Evolutionary conservation across 2,329 filamentous ascomycete genomes (phyloP), one percentile per base, ranked within the genome.

Genomic region (Paraphoma chrysanthemicola): DNA sequence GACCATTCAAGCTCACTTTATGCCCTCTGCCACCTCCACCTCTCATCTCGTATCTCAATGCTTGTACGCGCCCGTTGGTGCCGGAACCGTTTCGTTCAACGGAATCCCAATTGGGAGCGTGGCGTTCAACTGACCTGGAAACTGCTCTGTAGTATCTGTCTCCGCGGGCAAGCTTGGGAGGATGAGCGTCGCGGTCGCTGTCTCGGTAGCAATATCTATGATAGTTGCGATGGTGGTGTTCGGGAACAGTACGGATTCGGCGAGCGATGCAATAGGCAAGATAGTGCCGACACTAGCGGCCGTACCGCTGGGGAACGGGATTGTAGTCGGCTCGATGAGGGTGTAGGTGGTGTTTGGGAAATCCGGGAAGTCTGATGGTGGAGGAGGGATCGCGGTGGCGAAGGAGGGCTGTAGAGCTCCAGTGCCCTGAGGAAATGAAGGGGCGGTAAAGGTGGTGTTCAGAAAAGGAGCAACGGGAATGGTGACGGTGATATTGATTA

Each of bases 61-160:
- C 12, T 11, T 18, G 16, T 42, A 49, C n/a, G 11, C 23, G 8
- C 38, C 47, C 8, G 38, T 43, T 12, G 43, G 43, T 49, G 47
- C 49, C 30, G 33, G 28, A 57, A 42, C n/a, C 16, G 47, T 48
- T 17, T 44, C 48, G 44, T 49, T 30, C 36, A 48, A 55, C 56
- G 56, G 36, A 59, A 56, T 56, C 43, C 50, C 49, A 53, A 60
- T 53, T 18, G 57, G 51, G 1, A 61, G n/a, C n/a, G 51, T 41
- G 3, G 53, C 33, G 45, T 49, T 30, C 36, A 48, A 55, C 59
- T 59, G 42, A 59, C 59, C 59, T 48, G 56, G 53, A 51, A 60
- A 56, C 18, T 60, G 49, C 1, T 59, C 23, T 12, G 51, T 41
- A 1, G 56, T 50, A 14, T 47, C 36, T 29, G 50, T 48, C 16